Conservation (phyloP, 805 yeast species). For the Metschnikowia aberdeeniae region DNA sequence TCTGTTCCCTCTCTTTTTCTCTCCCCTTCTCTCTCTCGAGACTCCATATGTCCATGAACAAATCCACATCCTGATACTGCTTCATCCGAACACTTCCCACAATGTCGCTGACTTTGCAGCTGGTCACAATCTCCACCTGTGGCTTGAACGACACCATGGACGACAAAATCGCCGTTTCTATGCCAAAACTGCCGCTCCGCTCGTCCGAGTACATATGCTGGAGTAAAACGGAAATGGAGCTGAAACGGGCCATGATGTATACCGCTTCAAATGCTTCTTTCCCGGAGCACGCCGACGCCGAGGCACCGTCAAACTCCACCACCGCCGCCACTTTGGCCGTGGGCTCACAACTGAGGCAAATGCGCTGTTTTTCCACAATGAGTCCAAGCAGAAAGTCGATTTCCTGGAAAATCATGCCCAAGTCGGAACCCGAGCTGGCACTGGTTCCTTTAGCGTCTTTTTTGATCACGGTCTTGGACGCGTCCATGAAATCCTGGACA, state of each 20-base stretch:
- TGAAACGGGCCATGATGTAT: slow-evolving; percentile 35
- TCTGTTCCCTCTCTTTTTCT: slow-evolving; percentile 6
- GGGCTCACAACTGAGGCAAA: slow-evolving; percentile 87
- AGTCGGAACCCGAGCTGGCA: slow-evolving; percentile 25
- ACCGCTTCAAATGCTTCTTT: slow-evolving; percentile 8
- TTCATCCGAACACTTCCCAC: slow-evolving; percentile 67
- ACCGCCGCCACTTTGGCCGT: slow-evolving; percentile 88
- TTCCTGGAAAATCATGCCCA: slow-evolving; percentile 41
- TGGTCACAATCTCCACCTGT: slow-evolving; percentile 40
- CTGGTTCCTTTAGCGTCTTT: slow-evolving; percentile 7
- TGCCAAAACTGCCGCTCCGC: slow-evolving; percentile 64
- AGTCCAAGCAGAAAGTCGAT: slow-evolving; percentile 62
- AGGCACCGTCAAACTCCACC: slow-evolving; percentile 68
- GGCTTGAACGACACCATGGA: slow-evolving; percentile 46
- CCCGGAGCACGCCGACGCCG: slow-evolving; percentile 52
- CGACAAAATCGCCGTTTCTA: slow-evolving; percentile 44
- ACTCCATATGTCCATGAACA: slow-evolving; percentile 81
- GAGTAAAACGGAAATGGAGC: slow-evolving; percentile 62
- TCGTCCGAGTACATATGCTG: slow-evolving; percentile 92
- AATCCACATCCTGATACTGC: slow-evolving; percentile 80
- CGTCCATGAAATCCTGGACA: slow-evolving; percentile 52
- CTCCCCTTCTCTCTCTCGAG: slow-evolving; percentile 28
- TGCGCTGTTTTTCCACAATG: slow-evolving; percentile 64
- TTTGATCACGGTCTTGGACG: slow-evolving; percentile 47
- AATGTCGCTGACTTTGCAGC: slow-evolving; percentile 52